Base-by-base conservation (phyloP, 768 basidiomycete species). In the Panaeolus cyanescens region DNA sequence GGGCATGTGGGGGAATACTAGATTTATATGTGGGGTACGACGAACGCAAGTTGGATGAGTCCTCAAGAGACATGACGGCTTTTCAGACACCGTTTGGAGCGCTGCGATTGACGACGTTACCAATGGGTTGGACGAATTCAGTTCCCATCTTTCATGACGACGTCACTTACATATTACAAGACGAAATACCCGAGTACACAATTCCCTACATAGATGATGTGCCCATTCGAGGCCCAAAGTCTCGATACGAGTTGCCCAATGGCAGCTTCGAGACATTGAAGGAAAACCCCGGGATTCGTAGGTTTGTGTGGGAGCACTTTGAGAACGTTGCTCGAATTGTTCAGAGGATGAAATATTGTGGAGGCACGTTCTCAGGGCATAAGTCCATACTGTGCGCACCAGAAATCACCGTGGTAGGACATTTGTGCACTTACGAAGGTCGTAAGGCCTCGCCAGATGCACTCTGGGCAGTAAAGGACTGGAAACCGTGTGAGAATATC, bases 21-120 rank as follows among this genome's bases (percentile, higher is more conserved):
- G 76, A 78, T 45, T 59, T 79, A 2, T 77, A 68, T 59, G 71
- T 75, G 0, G 75, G 75, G 32, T 79, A 73, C 60, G 74, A 81
- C 56, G 69, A 80, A 20, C 60, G 72, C 0, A 55, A 62, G 0
- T 62, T 80, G 0, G 65, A 68, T 2, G 64, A 65, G 5, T 59
- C 61, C 3, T 80, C 73, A 0, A 45, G 72, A 9, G 75, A 81
- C 39, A 61, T 75, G 4, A 83, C 80, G 0, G 78, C 75, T 0
- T 83, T 82, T 63, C 71, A 75, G 58, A 76, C 73, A 0, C 78
- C 76, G 1, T 66, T 73, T 61, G 57, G 74, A 20, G 59, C 70
- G 0, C 61, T 68, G 17, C 63, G 70, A 0, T 67, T 80, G 0
- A 69, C 67, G 0, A 65, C 67, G 0, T 58, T 81, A 0, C 77